These are phyloP conservation scores for Selenicereus undatus DNA, from an alignment of 148 eudicot genomes.

Conservation along the genomic window DNA sequence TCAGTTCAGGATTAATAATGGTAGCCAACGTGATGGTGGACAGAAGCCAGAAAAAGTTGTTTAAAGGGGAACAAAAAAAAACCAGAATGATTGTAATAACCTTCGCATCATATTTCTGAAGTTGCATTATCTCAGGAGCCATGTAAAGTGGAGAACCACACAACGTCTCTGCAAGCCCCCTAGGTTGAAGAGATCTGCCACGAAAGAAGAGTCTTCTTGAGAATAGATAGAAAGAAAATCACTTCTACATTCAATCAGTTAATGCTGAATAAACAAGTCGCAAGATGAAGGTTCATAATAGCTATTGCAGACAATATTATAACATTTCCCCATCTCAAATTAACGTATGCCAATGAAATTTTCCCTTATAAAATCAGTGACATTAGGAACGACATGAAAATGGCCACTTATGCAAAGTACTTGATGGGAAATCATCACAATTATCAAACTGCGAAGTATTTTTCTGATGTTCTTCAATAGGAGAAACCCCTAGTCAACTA, in stretches of 20 bases:
- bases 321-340: background rate
- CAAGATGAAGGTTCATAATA: background rate
- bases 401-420: background rate
- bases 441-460: background rate
- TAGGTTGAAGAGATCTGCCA: conserved; percentile 88
- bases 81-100: conserved; percentile 31
- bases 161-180: conserved; percentile 91
- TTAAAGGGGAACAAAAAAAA: too few relatives aligned
- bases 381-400: background rate
- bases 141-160: conserved; percentile 98
- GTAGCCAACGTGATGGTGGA: background rate
- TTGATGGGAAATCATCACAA: background rate
- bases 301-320: background rate
- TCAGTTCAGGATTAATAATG: conserved; percentile 28
- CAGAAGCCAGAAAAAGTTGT: background rate
- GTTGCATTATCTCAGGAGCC: conserved; percentile 99
- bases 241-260: background rate
- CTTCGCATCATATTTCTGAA: conserved; percentile 97
- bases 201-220: conserved; percentile 15
- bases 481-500: background rate
- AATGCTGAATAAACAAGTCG: background rate
- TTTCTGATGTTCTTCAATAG: background rate
- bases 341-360: too few relatives aligned
- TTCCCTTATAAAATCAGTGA: background rate
- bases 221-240: background rate